A percentile compares a stretch with the other conserved stretches of the same genome.
Evolutionary conservation across 2,329 filamentous ascomycete species (phyloP).

Genomic region (Coniochaeta sp.): DNA sequence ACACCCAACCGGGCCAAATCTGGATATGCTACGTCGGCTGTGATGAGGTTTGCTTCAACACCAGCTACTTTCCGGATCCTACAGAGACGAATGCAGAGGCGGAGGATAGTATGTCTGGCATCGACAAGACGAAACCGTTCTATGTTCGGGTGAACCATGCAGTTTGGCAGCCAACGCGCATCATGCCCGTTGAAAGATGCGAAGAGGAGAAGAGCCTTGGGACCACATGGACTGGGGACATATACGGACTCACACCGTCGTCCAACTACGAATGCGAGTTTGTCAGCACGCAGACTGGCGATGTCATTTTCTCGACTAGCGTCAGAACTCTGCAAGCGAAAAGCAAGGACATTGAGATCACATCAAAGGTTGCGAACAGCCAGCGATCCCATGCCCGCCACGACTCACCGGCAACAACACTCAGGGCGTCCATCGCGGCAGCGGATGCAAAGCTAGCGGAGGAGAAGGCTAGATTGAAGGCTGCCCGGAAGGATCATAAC

Average conservation of each 20-base stretch:
- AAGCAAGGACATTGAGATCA: conserved; percentile 28
- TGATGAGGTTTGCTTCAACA: conserved; percentile 71
- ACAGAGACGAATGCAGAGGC: conserved; percentile 19
- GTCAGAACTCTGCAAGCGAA: conserved; percentile 56
- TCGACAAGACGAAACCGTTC: conserved; percentile 67
- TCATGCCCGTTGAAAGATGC: conserved; percentile 38
- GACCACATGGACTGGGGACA: conserved; percentile 61
- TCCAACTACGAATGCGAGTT: conserved; percentile 77
- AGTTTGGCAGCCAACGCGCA: conserved; percentile 70
- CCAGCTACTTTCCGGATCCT: conserved; percentile 51
- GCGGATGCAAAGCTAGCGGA: conserved; percentile 64
- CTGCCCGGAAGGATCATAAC: conserved; percentile 67
- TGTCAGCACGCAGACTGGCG: conserved; percentile 57
- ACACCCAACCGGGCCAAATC: conserved; percentile 61
- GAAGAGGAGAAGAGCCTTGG: conserved; percentile 28
- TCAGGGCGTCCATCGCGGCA: conserved; percentile 67
- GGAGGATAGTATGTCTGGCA: conserved; percentile 34
- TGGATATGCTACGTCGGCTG: conserved; percentile 76
- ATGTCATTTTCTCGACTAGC: conserved; percentile 63
- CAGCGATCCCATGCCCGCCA: conserved; percentile 58
- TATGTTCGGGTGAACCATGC: conserved; percentile 73
- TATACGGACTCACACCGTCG: conserved; percentile 61
- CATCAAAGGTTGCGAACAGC: conserved; percentile 27
- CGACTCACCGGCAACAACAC: conserved; percentile 68
- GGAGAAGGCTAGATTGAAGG: conserved; percentile 61